A percentile compares a stretch with the other conserved stretches of the same genome.
phyloP scores from a whole-genome alignment of 2,329 filamentous ascomycete genomes.

The Endoconidiophora laricicola region DNA sequence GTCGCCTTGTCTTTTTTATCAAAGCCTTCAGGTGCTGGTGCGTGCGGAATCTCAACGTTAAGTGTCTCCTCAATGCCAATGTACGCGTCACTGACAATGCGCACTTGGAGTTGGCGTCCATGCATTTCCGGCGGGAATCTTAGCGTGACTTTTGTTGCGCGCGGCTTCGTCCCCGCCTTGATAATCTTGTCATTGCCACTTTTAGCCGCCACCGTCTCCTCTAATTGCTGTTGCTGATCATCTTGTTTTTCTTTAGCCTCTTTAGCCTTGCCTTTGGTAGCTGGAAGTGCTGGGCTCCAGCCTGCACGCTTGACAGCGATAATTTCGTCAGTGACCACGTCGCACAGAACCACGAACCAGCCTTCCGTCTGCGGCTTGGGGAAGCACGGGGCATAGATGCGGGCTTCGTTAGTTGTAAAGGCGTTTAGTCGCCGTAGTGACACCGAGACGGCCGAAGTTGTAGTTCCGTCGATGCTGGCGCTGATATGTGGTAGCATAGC shows the following conservation, averaged over 20 bases:
- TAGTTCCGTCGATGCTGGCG: conserved; percentile 31
- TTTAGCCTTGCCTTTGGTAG: conserved; percentile 15
- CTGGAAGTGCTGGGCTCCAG: conserved; percentile 34
- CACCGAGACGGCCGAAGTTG: conserved; percentile 37
- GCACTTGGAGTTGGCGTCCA: conserved; percentile 50
- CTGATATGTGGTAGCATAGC: conserved; percentile 52
- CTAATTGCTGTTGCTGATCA: conserved; percentile 9
- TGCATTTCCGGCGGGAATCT: conserved; percentile 26
- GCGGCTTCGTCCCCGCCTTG: conserved; percentile 7
- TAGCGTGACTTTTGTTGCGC: conserved; percentile 2
- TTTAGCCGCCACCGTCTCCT: background rate
- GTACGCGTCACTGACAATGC: conserved; percentile 77
- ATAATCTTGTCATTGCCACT: background rate
- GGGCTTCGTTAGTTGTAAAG: conserved; percentile 45
- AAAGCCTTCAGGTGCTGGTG: conserved; percentile 20
- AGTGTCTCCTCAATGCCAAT: conserved; percentile 48
- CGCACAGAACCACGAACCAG: conserved; percentile 70
- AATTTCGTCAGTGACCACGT: conserved; percentile 53
- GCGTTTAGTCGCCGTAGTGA: conserved; percentile 50
- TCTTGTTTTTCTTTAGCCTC: conserved; percentile 14
- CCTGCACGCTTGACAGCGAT: conserved; percentile 72
- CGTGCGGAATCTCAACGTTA: conserved; percentile 34
- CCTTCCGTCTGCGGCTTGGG: conserved; percentile 91
- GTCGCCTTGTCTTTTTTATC: conserved; percentile 1
- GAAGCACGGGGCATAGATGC: conserved; percentile 75